Evolutionary conservation across 2,329 filamentous ascomycete genomes (phyloP).

Genomic region (Bisporella sp.): DNA sequence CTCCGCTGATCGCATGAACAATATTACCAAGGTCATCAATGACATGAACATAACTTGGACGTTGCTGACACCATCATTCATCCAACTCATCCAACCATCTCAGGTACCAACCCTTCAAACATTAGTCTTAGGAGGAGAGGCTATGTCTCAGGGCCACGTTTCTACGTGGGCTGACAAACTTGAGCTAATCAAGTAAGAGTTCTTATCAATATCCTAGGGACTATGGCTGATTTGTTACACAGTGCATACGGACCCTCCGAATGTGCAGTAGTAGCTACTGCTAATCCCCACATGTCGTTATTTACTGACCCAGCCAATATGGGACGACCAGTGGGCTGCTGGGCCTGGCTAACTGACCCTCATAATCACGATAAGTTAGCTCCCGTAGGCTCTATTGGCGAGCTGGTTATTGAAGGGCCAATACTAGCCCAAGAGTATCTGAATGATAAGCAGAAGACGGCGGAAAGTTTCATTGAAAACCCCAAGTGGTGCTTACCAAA

Average conservation of each 20-base stretch:
- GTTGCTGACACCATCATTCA: neutral
- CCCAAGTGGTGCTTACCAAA: too few relatives aligned
- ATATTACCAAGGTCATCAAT: neutral
- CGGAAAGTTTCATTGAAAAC: neutral
- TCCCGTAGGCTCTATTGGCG: neutral
- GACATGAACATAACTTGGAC: neutral
- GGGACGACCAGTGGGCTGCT: too few relatives aligned
- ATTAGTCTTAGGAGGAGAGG: neutral
- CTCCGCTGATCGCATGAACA: neutral
- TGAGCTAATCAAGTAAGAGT: neutral
- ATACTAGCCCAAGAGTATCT: neutral
- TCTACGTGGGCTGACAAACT: neutral
- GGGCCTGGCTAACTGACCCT: neutral
- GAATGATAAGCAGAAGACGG: neutral
- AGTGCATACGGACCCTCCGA: neutral
- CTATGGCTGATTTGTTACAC: too few relatives aligned
- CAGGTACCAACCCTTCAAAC: neutral
- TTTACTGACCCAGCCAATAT: neutral
- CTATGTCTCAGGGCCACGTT: neutral
- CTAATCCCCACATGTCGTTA: neutral
- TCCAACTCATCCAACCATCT: constrained; percentile 34
- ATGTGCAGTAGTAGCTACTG: neutral
- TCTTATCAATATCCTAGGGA: too few relatives aligned
- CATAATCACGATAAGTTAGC: neutral
- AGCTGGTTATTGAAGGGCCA: neutral